Conservation (phyloP, 2,329 filamentous ascomycete species). For the Cladosporium sp. region DNA sequence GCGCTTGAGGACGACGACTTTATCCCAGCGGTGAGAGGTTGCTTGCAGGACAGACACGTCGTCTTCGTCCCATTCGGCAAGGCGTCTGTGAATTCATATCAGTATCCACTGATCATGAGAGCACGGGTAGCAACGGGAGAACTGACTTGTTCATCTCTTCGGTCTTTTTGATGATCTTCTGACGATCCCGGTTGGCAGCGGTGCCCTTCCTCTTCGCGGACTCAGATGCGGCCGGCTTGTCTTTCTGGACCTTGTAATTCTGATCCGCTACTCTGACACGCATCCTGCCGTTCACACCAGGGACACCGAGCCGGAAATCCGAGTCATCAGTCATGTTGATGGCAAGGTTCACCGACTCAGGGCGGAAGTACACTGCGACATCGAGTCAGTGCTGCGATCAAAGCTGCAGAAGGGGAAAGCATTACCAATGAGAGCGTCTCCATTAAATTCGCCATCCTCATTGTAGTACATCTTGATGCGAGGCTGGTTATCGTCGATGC, state of each 20-base stretch:
- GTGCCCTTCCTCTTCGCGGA: constrained; percentile 39
- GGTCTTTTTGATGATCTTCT: constrained; percentile 81
- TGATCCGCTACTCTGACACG: constrained; percentile 77
- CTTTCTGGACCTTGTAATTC: constrained; percentile 83
- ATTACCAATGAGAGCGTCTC: constrained; percentile 68
- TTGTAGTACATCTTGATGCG: constrained; percentile 92
- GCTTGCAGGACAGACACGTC: constrained; percentile 58
- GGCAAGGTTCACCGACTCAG: constrained; percentile 83
- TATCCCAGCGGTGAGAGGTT: constrained; percentile 59
- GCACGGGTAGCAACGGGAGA: background rate
- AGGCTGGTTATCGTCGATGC: constrained; percentile 79
- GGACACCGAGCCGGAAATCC: constrained; percentile 64
- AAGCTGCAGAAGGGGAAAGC: background rate
- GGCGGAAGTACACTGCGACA: constrained; percentile 73
- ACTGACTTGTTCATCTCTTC: constrained; percentile 69
- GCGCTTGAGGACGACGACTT: constrained; percentile 78
- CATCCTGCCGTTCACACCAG: constrained; percentile 56
- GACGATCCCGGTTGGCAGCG: constrained; percentile 50
- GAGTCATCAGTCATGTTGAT: constrained; percentile 76
- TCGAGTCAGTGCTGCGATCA: background rate
- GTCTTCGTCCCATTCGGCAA: constrained; percentile 92
- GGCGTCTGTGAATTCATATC: constrained; percentile 51
- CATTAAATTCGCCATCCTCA: constrained; percentile 78
- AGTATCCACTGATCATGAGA: background rate
- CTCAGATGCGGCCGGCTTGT: constrained; percentile 39